These are phyloP conservation scores for Saturnispora hagleri DNA, from an alignment of 805 yeast species.

Conservation along the genomic window DNA sequence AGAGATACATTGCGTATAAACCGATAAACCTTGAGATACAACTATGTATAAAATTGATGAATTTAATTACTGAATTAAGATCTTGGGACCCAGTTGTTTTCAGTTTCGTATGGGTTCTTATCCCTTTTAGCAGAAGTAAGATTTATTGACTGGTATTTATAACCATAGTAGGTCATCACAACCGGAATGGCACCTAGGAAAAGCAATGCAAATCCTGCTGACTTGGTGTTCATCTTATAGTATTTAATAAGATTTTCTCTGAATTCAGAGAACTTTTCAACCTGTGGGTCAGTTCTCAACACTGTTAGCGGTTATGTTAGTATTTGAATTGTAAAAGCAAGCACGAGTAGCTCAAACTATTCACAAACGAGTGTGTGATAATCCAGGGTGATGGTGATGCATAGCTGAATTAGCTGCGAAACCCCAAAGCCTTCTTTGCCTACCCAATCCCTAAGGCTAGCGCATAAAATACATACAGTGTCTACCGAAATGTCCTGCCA, in stretches of 20 bases:
- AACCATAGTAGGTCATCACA: conserved; percentile 25
- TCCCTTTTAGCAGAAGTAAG: conserved; percentile 24
- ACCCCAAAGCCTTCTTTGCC: background rate
- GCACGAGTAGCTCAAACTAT: background rate
- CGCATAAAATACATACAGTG: conserved; percentile 20
- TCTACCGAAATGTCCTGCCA: conserved; percentile 29
- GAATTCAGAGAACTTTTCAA: conserved; percentile 24
- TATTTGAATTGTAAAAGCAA: background rate
- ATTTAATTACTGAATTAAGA: conserved; percentile 7
- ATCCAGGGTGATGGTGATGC: background rate
- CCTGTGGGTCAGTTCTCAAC: conserved; percentile 25
- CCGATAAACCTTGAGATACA: background rate
- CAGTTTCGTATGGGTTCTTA: conserved; percentile 20
- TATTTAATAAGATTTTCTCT: conserved; percentile 25
- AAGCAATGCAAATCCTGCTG: conserved; percentile 22
- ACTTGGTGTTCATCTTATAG: conserved; percentile 25
- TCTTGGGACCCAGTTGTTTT: conserved; percentile 23
- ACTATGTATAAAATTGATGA: background rate
- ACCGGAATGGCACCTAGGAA: conserved; percentile 28
- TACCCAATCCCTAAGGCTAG: background rate
- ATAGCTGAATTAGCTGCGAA: background rate
- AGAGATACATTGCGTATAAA: background rate
- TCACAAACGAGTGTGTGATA: too few relatives aligned
- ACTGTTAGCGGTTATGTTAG: conserved; percentile 14
- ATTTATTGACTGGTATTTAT: conserved; percentile 23